Conservation (phyloP, 1,284 basidiomycete species). For the Cutaneotrichosporon sp. region DNA sequence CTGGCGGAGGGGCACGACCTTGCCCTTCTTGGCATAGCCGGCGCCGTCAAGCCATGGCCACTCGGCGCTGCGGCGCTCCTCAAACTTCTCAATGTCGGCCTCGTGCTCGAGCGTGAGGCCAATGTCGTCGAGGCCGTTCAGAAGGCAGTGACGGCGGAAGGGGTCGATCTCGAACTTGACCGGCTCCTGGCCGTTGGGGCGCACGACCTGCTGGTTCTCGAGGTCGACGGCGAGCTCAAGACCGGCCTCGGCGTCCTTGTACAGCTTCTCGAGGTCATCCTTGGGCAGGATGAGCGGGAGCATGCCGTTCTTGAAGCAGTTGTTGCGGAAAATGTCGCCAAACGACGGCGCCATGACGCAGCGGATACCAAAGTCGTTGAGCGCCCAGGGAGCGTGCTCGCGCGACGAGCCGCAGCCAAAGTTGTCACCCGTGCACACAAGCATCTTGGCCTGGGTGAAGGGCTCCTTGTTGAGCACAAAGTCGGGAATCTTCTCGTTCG, state of each 20-base stretch:
- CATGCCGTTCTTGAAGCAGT: constrained; percentile 94
- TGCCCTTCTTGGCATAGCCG: constrained; percentile 66
- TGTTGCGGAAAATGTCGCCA: constrained; percentile 77
- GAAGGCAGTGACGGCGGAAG: constrained; percentile 83
- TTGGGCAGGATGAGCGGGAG: constrained; percentile 74
- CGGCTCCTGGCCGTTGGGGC: constrained; percentile 65
- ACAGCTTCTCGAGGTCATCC: constrained; percentile 67
- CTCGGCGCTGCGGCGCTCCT: constrained; percentile 62
- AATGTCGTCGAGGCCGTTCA: constrained; percentile 92
- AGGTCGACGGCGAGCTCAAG: constrained; percentile 83
- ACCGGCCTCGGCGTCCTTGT: constrained; percentile 73
- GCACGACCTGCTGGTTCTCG: constrained; percentile 75
- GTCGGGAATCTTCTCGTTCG: constrained; percentile 68
- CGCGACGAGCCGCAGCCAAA: constrained; percentile 92
- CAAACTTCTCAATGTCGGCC: constrained; percentile 65
- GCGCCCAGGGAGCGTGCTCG: constrained; percentile 93
- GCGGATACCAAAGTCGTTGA: constrained; percentile 92
- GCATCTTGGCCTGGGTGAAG: constrained; percentile 71
- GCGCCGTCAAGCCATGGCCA: constrained; percentile 96
- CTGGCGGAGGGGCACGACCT: constrained; percentile 50
- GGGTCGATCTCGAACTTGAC: constrained; percentile 74
- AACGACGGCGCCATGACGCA: constrained; percentile 90
- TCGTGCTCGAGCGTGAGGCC: constrained; percentile 79
- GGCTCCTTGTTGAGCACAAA: constrained; percentile 85
- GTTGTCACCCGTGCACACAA: constrained; percentile 85